These are phyloP conservation scores for Mycena haematopus DNA, from an alignment of 768 basidiomycete species.

Conservation along the genomic window DNA sequence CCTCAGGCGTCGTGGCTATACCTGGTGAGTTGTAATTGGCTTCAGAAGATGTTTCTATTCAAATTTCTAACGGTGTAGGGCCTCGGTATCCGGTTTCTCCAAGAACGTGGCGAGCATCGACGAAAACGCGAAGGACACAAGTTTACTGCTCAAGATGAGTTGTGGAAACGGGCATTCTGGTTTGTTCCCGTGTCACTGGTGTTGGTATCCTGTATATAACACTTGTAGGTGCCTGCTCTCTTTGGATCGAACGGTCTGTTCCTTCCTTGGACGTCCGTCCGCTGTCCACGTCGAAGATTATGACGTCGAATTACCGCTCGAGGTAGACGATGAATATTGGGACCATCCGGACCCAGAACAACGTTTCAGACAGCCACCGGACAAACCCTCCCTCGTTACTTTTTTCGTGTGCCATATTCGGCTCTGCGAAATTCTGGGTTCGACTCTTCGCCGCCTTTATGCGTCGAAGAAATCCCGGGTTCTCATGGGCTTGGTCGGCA, in stretches of 20 bases:
- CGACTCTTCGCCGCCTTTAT: conserved; percentile 64
- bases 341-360: conserved; percentile 51
- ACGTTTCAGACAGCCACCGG: conserved; percentile 67
- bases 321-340: conserved; percentile 59
- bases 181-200: conserved; percentile 27
- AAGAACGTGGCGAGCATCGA: conserved; percentile 71
- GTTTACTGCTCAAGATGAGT: conserved; percentile 56
- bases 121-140: conserved; percentile 43
- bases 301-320: conserved; percentile 69
- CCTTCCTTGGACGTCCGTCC: conserved; percentile 68
- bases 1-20: conserved; percentile 64
- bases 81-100: conserved; percentile 62
- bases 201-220: not conserved
- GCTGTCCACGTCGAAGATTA: conserved; percentile 77
- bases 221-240: conserved; percentile 39
- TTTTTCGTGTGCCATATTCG: conserved; percentile 61
- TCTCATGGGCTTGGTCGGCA: conserved; percentile 48
- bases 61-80: conserved; percentile 35
- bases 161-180: conserved; percentile 68
- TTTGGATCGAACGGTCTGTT: conserved; percentile 44
- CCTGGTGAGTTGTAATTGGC: conserved; percentile 31
- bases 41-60: not conserved
- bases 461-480: conserved; percentile 50
- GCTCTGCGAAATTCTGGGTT: conserved; percentile 67
- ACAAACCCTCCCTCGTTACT: conserved; percentile 59